phyloP scores from a whole-genome alignment of 495 filamentous ascomycete species.

The Lasiosphaeris hirsuta region DNA sequence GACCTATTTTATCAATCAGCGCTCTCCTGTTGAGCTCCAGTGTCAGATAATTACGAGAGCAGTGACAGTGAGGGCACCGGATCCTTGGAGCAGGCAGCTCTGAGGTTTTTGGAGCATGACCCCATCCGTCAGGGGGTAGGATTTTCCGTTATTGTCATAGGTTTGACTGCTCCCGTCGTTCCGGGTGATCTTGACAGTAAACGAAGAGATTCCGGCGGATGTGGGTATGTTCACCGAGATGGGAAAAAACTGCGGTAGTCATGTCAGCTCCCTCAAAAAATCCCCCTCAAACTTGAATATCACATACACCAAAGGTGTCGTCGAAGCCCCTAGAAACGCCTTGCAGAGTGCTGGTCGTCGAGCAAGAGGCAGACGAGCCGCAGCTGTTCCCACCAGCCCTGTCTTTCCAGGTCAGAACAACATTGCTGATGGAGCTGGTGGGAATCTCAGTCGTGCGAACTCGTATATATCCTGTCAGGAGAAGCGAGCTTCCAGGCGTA shows the following conservation, averaged over 20 bases:
- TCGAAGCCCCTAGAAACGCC: constrained; percentile 56
- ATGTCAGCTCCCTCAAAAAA: constrained; percentile 10
- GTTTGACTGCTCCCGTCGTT: constrained; percentile 38
- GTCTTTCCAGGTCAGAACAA: constrained; percentile 86
- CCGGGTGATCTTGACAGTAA: constrained; percentile 39
- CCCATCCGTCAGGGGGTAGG: constrained; percentile 42
- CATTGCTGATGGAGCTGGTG: constrained; percentile 27
- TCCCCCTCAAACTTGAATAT: not conserved
- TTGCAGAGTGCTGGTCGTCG: constrained; percentile 40
- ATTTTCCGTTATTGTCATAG: constrained; percentile 48
- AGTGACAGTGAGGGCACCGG: constrained; percentile 39
- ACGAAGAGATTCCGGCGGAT: constrained; percentile 45
- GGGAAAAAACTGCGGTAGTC: constrained; percentile 45
- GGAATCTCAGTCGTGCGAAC: constrained; percentile 41
- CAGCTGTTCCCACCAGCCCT: constrained; percentile 87
- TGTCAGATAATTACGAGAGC: constrained; percentile 33
- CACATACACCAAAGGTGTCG: constrained; percentile 53
- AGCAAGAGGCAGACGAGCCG: constrained; percentile 36
- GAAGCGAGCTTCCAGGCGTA: constrained; percentile 33
- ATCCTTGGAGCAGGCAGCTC: constrained; percentile 42
- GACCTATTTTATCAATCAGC: constrained; percentile 31
- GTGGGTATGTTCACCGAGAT: constrained; percentile 35
- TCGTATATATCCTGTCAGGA: constrained; percentile 41
- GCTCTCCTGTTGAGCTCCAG: not conserved
- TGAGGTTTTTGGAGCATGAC: constrained; percentile 45